Evolutionary conservation across 2,329 filamentous ascomycete species (phyloP).

Genomic region (Botrytis sinoallii): DNA sequence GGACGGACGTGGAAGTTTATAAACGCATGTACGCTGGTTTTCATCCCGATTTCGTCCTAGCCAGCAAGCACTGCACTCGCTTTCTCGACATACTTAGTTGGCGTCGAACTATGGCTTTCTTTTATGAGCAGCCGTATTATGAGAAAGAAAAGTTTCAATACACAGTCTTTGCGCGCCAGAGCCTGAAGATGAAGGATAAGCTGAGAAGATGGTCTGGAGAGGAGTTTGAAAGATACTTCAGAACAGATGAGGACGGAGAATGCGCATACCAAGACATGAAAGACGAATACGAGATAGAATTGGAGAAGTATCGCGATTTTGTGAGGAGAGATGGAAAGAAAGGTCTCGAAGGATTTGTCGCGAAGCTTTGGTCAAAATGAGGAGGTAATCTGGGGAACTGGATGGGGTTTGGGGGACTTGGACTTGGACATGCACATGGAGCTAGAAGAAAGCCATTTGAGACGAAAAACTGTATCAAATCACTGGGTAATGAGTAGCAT

Average conservation of each 20-base stretch:
- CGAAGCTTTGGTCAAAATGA: conserved; percentile 13
- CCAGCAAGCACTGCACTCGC: neutral
- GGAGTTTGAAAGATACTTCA: conserved; percentile 10
- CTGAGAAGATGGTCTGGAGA: conserved; percentile 2
- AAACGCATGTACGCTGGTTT: conserved; percentile 15
- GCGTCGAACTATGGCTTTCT: conserved; percentile 16
- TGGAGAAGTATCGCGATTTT: conserved; percentile 3
- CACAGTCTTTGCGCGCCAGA: conserved; percentile 7
- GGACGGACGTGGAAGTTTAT: conserved; percentile 12
- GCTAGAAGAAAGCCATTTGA: neutral
- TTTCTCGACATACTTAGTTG: conserved; percentile 11
- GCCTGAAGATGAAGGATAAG: conserved; percentile 2
- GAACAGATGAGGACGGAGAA: neutral
- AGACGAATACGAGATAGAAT: neutral
- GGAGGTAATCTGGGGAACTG: neutral
- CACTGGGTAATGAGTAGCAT: neutral
- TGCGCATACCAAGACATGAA: conserved; percentile 5
- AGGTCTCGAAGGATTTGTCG: neutral
- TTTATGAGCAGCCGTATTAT: conserved; percentile 14
- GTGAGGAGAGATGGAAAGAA: neutral
- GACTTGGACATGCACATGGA: neutral
- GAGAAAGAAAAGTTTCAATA: conserved; percentile 7
- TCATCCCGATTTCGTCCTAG: conserved; percentile 8
- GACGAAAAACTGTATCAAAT: neutral
- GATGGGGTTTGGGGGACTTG: neutral